Percentiles rank a stretch among this genome's conserved stretches.
Conservation (phyloP, 495 filamentous ascomycete genomes). For the Articulospora tetracladia region DNA sequence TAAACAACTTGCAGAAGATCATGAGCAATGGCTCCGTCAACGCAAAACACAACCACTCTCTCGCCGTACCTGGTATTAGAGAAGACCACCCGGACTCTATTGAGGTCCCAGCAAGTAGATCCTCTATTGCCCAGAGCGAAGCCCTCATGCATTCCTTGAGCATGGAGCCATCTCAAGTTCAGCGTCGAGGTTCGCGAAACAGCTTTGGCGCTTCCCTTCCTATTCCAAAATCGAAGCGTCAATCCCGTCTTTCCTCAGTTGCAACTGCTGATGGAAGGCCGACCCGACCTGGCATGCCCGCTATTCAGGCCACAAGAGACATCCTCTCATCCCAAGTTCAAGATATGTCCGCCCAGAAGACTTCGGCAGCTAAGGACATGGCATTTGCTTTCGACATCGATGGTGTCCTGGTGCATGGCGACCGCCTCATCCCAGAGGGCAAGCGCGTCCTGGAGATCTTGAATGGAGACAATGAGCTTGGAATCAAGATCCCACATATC, state of each 20-base stretch:
- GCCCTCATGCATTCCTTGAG: constrained; percentile 74
- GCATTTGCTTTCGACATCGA: constrained; percentile 93
- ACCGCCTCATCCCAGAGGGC: constrained; percentile 72
- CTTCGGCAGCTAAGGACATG: constrained; percentile 61
- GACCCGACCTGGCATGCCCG: constrained; percentile 42
- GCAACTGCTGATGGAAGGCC: constrained; percentile 34
- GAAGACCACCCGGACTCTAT: constrained; percentile 41
- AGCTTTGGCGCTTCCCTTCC: constrained; percentile 75
- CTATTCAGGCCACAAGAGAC: constrained; percentile 55
- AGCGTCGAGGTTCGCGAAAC: constrained; percentile 68
- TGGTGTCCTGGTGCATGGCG: constrained; percentile 81
- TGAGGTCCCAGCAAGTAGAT: constrained; percentile 69
- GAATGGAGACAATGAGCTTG: constrained; percentile 57
- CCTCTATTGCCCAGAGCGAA: constrained; percentile 63
- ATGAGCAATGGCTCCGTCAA: constrained; percentile 19
- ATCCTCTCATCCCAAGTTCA: constrained; percentile 71
- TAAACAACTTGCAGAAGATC: constrained; percentile 23
- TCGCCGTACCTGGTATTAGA: constrained; percentile 44
- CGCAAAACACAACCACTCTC: constrained; percentile 24
- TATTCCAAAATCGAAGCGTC: constrained; percentile 68
- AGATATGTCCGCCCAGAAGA: constrained; percentile 66
- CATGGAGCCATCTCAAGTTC: constrained; percentile 60
- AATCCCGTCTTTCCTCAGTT: constrained; percentile 60
- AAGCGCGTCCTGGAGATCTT: constrained; percentile 65
- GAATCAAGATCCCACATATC: constrained; percentile 76